Conservation (phyloP, 2,329 filamentous ascomycete genomes). For the Coniochaeta prunicola region DNA sequence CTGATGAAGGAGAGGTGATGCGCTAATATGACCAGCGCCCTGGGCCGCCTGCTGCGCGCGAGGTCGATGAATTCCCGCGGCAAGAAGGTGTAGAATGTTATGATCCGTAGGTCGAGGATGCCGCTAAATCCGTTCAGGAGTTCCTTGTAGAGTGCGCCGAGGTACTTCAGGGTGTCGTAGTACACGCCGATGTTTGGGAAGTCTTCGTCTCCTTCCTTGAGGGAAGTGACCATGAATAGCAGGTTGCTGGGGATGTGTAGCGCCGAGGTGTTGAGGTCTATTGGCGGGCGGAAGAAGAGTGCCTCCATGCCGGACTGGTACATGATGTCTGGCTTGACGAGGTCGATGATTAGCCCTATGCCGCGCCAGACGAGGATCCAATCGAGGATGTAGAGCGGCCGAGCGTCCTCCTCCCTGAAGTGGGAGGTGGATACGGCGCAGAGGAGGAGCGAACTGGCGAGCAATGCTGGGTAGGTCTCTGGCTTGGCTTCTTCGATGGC, state of each 20-base stretch:
- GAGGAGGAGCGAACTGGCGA: conserved; percentile 44
- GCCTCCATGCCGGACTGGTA: conserved; percentile 34
- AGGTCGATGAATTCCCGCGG: conserved; percentile 36
- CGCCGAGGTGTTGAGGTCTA: conserved; percentile 35
- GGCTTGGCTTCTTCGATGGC: conserved; percentile 41
- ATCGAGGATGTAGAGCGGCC: conserved; percentile 42
- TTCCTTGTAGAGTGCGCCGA: conserved; percentile 45
- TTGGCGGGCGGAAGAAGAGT: conserved; percentile 41
- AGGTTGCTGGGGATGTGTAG: conserved; percentile 38
- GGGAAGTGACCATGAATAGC: conserved; percentile 40
- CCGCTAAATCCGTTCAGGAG: conserved; percentile 35
- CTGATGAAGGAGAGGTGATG: conserved; percentile 46
- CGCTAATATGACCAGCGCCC: conserved; percentile 43
- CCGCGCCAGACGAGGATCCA: conserved; percentile 51
- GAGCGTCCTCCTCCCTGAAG: conserved; percentile 39
- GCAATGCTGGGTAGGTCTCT: conserved; percentile 38
- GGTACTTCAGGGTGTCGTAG: conserved; percentile 36
- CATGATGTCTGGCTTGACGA: conserved; percentile 23
- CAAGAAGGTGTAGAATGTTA: conserved; percentile 46
- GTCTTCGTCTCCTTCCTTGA: conserved; percentile 34
- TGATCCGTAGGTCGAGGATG: conserved; percentile 39
- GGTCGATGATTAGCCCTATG: conserved; percentile 39
- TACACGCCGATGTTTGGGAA: conserved; percentile 31
- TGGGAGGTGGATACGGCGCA: conserved; percentile 41
- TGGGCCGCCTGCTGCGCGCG: conserved; percentile 31